Evolutionary conservation across 306 rosid genomes (phyloP), one percentile per base, ranked within the genome.

Genomic region (Inga oerstediana): DNA sequence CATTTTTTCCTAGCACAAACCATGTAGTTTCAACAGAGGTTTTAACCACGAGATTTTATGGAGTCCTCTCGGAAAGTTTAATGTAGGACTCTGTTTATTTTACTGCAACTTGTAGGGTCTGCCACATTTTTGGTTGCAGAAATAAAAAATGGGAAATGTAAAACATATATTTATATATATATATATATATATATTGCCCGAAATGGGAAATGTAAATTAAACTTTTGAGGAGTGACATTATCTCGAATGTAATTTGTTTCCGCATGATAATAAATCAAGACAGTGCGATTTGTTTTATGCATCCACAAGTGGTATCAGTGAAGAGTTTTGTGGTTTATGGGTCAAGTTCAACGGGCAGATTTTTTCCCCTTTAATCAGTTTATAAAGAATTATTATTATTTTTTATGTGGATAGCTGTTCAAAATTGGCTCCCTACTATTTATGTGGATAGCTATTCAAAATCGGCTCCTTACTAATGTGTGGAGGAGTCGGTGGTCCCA

Each of bases 131-230:
- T 75, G 79, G 82, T 84, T 46, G 43, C 49, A 45, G 81, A 79
- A 89, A 27, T 27, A 91, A 86, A 89, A 91, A 69, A 35, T 0
- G 5, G 39, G 39, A 35, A 35, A 35, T 35, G 5, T 35, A 35
- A 27, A 27, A 27, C 30, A 27, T 27, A 27, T n/a, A n/a, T n/a
- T n/a, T 27, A 27, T 27, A 27, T 27, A 27, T 27, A 27, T 27
- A 27, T 27, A 27, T 27, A 27, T 27, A 27, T 27, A 27, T 27
- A 0, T 27, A 5, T 35, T 35, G 6, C 39, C 39, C 39, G 5
- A 35, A 32, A 49, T 49, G 79, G 87, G 90, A 85, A 82, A 85
- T 86, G 84, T 86, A 75, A 81, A 83, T 27, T 78, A 78, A 44
- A 20, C 81, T 59, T 73, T 15, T 80, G 75, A 79, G 78, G 77